Base-by-base conservation (phyloP, 208 protist genomes). In the Leishmania martiniquensis region DNA sequence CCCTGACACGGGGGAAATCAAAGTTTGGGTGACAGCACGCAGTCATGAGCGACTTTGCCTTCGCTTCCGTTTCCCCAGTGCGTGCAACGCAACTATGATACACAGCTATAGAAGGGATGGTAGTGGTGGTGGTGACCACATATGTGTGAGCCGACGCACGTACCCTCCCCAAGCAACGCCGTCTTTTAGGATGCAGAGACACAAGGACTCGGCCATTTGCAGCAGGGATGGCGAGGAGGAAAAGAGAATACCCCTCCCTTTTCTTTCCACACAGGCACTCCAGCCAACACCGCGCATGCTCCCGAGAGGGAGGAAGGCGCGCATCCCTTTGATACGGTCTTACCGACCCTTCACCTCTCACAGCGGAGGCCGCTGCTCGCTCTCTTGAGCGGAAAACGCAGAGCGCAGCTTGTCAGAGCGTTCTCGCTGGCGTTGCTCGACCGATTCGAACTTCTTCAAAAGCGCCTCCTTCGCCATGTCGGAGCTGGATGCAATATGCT, bases 321-420 rank as follows among this genome's bases (percentile, higher is more conserved):
- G 1, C 57, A 25, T 0, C 22, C 15, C 3, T 29, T 32, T 17
- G 15, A 49, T 20, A 1, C 42, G 49, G 10, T 73, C 47, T 0
- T 1, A 1, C 10, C 29, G 22, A 25, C 32, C 54, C 7, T 20
- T n/a, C n/a, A n/a, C n/a, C n/a, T n/a, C 39, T 67, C 59, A 76
- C 20, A 37, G 72, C 15, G 29, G 42, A 42, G 72, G 39, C 37
- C 37, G 9, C 20, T n/a, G 29, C n/a, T 76, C 71, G 22, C 65
- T 66, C 1, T 76, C 79, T 25, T 42, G 25, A 9, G 37, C 52
- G 2, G 73, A 62, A 17, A 92, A 77, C 2, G 79, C 81, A 45
- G 80, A 83, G 44, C 86, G 81, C 49, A 84, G 76, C 65, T 92
- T 85, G 72, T 90, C 89, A 34, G 84, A 84, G 47, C 89, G 86